A percentile compares a stretch with the other conserved stretches of the same genome.
Evolutionary conservation across 805 yeast species (phyloP).

Genomic region (Starmerella lactis-condensi): DNA sequence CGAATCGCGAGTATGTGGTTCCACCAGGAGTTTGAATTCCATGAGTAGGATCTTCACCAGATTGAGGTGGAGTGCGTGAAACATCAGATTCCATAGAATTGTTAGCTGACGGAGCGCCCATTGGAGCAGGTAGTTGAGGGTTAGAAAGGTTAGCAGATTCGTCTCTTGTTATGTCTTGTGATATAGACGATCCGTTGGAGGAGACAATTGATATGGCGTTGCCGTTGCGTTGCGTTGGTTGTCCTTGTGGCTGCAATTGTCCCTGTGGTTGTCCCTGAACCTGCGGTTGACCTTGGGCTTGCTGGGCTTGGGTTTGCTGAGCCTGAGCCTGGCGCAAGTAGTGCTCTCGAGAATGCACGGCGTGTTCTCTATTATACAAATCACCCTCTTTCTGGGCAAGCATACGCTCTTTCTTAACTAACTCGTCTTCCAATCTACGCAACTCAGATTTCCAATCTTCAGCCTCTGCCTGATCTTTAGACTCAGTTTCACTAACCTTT

Average conservation of each 20-base stretch:
- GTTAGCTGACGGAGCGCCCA: neutral
- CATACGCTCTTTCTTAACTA: neutral
- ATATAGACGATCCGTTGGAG: neutral
- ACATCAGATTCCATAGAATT: neutral
- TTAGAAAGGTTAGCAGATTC: too few relatives aligned
- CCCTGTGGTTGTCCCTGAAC: too few relatives aligned
- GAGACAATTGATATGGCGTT: neutral
- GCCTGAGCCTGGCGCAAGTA: too few relatives aligned
- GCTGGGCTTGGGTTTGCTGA: too few relatives aligned
- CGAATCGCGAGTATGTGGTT: slow-evolving; percentile 13
- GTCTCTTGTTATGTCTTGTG: too few relatives aligned
- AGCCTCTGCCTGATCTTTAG: too few relatives aligned
- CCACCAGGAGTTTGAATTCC: slow-evolving; percentile 11
- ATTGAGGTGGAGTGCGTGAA: neutral
- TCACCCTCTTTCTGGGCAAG: slow-evolving; percentile 16
- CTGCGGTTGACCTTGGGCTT: too few relatives aligned
- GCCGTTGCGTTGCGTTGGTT: too few relatives aligned
- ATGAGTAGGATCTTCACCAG: slow-evolving; percentile 1
- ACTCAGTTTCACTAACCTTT: too few relatives aligned
- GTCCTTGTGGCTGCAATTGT: too few relatives aligned
- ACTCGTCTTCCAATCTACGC: neutral
- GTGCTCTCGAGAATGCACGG: slow-evolving; percentile 7
- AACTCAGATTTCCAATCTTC: neutral
- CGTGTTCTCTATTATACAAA: slow-evolving; percentile 12
- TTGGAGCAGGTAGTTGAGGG: too few relatives aligned